Evolutionary conservation across 768 basidiomycete species (phyloP).

Genomic region (Leucocoprinus sp.): DNA sequence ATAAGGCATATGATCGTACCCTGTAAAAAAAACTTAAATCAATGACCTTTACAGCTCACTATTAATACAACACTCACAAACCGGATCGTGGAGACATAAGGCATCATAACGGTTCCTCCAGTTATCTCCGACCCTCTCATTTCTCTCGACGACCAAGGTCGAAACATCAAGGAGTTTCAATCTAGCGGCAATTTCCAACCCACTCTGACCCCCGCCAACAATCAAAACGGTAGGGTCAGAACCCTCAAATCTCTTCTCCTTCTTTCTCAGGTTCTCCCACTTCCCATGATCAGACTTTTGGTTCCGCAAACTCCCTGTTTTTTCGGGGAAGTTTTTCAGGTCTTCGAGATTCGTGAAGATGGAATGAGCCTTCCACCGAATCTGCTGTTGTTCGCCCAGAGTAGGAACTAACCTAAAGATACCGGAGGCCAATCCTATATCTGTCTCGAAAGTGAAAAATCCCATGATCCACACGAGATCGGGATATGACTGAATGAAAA

Average conservation of each 20-base stretch:
- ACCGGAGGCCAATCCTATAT: constrained; percentile 33
- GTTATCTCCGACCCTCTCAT: constrained; percentile 47
- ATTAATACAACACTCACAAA: constrained; percentile 36
- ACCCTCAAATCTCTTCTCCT: constrained; percentile 34
- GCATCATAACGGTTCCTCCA: constrained; percentile 57
- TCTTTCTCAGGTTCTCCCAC: constrained; percentile 36
- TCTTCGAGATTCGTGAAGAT: constrained; percentile 43
- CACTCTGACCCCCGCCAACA: constrained; percentile 55
- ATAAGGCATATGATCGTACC: constrained; percentile 19
- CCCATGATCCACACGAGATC: constrained; percentile 43
- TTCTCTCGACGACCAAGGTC: constrained; percentile 50
- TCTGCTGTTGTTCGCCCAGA: constrained; percentile 4
- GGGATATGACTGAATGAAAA: constrained; percentile 25
- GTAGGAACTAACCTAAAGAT: constrained; percentile 38
- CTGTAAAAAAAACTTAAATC: constrained; percentile 18
- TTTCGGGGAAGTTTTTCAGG: constrained; percentile 37
- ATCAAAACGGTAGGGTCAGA: constrained; percentile 45
- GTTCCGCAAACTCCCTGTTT: constrained; percentile 32
- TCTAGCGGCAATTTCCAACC: constrained; percentile 53
- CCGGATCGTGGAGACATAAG: constrained; percentile 45
- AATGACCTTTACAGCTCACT: not conserved
- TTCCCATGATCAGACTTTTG: constrained; percentile 35
- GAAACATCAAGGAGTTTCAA: constrained; percentile 46
- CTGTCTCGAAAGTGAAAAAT: constrained; percentile 40
- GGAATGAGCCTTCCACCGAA: constrained; percentile 42